phyloP scores from a whole-genome alignment of 2,329 filamentous ascomycete species.

The Paraphaeosphaeria minitans region DNA sequence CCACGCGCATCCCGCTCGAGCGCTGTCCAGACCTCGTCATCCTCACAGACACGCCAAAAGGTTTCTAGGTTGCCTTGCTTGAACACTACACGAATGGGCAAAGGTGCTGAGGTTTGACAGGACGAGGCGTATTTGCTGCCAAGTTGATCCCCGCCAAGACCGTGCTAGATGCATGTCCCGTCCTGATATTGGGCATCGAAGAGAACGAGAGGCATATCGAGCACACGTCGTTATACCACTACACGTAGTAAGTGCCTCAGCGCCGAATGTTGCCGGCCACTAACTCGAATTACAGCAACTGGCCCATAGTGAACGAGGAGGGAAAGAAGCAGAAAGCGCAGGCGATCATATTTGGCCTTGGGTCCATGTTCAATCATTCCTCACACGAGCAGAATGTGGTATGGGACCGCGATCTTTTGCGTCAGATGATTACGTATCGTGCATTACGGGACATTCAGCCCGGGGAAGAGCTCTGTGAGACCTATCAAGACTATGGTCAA shows the following conservation, averaged over 20 bases:
- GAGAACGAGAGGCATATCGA: conserved; percentile 58
- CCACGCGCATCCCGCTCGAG: conserved; percentile 40
- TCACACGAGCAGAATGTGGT: conserved; percentile 58
- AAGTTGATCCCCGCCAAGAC: conserved; percentile 54
- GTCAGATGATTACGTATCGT: conserved; percentile 55
- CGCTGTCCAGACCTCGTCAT: conserved; percentile 52
- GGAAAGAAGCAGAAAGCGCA: conserved; percentile 50
- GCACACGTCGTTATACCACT: conserved; percentile 59
- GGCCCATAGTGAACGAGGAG: conserved; percentile 40
- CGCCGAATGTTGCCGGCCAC: not conserved
- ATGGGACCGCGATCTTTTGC: conserved; percentile 57
- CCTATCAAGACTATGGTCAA: not conserved
- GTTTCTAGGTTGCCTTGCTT: conserved; percentile 33
- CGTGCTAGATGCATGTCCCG: conserved; percentile 58
- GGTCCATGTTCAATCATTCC: conserved; percentile 65
- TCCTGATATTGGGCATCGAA: conserved; percentile 54
- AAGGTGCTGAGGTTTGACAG: conserved; percentile 36
- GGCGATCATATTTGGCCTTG: conserved; percentile 61
- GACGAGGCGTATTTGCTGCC: conserved; percentile 59
- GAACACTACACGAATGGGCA: not conserved
- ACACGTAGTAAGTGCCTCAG: conserved; percentile 56
- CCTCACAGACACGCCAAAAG: conserved; percentile 58
- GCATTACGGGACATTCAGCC: conserved; percentile 55
- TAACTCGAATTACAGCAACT: conserved; percentile 45
- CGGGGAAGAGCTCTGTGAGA: conserved; percentile 61